Evolutionary conservation across 1,284 basidiomycete species (phyloP), one percentile per base, ranked within the genome.

Genomic region (Irpex sp.): DNA sequence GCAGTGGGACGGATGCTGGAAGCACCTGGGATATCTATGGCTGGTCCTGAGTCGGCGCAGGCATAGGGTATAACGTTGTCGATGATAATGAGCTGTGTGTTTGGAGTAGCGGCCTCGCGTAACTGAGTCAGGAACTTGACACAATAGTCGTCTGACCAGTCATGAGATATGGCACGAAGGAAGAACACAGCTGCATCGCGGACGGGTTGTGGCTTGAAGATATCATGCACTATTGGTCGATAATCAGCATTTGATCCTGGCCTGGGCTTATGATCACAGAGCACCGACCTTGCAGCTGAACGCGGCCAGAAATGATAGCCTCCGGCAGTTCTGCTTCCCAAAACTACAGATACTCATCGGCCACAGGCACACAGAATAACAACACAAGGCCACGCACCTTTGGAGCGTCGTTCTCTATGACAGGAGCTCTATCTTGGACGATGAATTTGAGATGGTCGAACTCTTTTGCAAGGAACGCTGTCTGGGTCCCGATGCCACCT

Each of bases 121-220:
- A 74, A 68, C 55, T 70, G 67, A n/a, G 43, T 47, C 7, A 75
- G 65, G 51, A 74, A 73, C 5, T 58, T 57, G 15, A 74, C 50
- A 55, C 71, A 71, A 46, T 72, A 66, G 33, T 66, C 67, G 60
- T 74, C 72, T 19, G 66, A 67, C 74, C 74, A 75, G 59, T 75
- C 71, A 60, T 75, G 74, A 19, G 74, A 64, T 61, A 74, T 72
- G 56, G 71, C 68, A 4, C 72, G 68, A 55, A 74, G 66, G 37
- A 74, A 58, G 63, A 74, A 74, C 33, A 72, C 70, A 43, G 68
- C 67, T 17, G 67, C 60, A 9, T 67, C 68, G 13, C n/a, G 55
- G 59, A 26, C 65, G 53, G 56, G 65, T 61, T 64, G 63, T 5
- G 68, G 58, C 8, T 64, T 66, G 61, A 74, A 64, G 64, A 74